These are phyloP conservation scores for Cryptosporidium ryanae DNA, from an alignment of 169 alveolate species.

Conservation along the genomic window DNA sequence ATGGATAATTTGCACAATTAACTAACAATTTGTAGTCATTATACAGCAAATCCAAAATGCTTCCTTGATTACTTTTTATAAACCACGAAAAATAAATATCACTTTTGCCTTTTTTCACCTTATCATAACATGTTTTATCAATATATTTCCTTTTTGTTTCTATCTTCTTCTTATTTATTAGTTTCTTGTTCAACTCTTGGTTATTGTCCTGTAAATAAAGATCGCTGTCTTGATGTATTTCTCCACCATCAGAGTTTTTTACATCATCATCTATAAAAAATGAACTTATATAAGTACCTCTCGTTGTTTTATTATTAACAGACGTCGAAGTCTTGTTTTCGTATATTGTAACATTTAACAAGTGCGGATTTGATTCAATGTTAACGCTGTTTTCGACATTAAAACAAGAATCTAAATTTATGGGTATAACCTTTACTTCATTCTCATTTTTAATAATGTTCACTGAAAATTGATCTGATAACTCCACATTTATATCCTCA, in stretches of 20 bases:
- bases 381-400: background rate
- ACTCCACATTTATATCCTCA: conserved; percentile 10
- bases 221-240: too few relatives aligned
- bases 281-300: too few relatives aligned
- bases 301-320: too few relatives aligned
- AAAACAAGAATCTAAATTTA: background rate
- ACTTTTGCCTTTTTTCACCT: background rate
- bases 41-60: conserved; percentile 20
- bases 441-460: background rate
- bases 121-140: background rate
- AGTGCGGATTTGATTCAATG: background rate
- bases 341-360: conserved; percentile 2
- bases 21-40: conserved; percentile 1
- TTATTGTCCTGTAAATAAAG: too few relatives aligned
- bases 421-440: background rate
- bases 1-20: conserved; percentile 22
- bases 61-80: background rate
- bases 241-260: too few relatives aligned
- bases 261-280: too few relatives aligned
- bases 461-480: conserved; percentile 22
- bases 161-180: too few relatives aligned
- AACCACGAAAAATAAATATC: conserved; percentile 10
- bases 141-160: too few relatives aligned
- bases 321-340: background rate
- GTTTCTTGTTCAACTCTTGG: too few relatives aligned